These are phyloP conservation scores for Zygosaccharomyces pseudobailii DNA, from an alignment of 1,139 yeast genomes.

Conservation along the genomic window DNA sequence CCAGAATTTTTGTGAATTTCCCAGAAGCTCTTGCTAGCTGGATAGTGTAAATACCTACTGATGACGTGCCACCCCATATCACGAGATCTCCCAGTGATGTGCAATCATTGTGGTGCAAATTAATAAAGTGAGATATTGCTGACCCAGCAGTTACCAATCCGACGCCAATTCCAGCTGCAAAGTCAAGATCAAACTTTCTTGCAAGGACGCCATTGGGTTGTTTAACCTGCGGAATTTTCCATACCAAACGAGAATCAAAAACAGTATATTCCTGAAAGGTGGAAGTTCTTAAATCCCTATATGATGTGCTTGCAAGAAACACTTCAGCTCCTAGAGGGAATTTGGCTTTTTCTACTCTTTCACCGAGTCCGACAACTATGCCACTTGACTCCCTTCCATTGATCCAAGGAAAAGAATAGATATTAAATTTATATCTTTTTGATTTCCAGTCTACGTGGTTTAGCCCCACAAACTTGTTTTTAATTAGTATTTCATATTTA, in stretches of 20 bases:
- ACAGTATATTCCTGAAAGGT: conserved; percentile 46
- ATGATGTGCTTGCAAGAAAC: conserved; percentile 43
- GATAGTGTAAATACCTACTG: conserved; percentile 41
- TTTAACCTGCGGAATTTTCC: conserved; percentile 38
- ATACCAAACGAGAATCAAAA: conserved; percentile 42
- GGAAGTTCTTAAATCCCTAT: conserved; percentile 44
- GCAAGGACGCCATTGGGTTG: conserved; percentile 16
- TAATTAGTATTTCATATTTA: conserved; percentile 39
- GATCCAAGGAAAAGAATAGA: conserved; percentile 47
- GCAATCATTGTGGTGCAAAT: conserved; percentile 13
- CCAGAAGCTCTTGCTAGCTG: conserved; percentile 43
- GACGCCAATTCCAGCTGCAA: conserved; percentile 46
- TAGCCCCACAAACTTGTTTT: conserved; percentile 41
- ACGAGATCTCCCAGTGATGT: conserved; percentile 17
- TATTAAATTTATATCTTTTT: conserved; percentile 45
- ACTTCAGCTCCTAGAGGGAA: conserved; percentile 38
- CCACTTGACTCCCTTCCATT: conserved; percentile 48
- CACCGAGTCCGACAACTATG: conserved; percentile 36
- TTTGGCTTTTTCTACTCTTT: conserved; percentile 27
- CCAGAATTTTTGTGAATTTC: conserved; percentile 37
- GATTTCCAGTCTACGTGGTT: conserved; percentile 52
- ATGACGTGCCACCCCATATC: conserved; percentile 49
- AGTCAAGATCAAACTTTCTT: conserved; percentile 24
- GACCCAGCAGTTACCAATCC: conserved; percentile 46
- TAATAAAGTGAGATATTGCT: conserved; percentile 36